Evolutionary conservation across 192 early-diverging fungal genomes (phyloP), one percentile per base, ranked within the genome.

Genomic region (Podila verticillata): DNA sequence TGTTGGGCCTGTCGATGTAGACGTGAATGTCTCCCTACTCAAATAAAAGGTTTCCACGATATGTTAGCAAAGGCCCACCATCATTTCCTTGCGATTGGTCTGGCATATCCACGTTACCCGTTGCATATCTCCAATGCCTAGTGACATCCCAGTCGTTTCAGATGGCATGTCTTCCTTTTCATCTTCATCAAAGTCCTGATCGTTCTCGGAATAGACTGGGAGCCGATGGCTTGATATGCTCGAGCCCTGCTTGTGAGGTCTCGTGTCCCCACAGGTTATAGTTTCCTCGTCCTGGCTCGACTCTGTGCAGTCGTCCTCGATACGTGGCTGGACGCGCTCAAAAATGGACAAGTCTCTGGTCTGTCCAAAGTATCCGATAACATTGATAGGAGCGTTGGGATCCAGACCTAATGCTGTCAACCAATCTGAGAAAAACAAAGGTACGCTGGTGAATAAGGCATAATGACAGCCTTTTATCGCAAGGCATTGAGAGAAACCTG

Each of bases 331-430:
- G 2, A 72, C 57, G 26, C 65, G 68, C 31, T 78, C 64, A 48
- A 72, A 59, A 30, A 79, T 61, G 22, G 64, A 47, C 28, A 79
- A 58, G 61, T 72, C 75, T 28, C 36, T 66, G 17, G n/a, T 48
- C 10, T 72, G 63, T 29, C 75, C 75, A 72, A 79, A 79, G 10
- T 22, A 72, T 34, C 75, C 69, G 9, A 79, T 64, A 6, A 79
- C 65, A 13, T 72, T 26, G 12, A 79, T 24, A 12, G 75, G 75
- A 2, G 13, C 22, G 22, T 67, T 58, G 5, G 63, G 51, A 10
- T 63, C 32, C 6, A 79, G 64, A 22, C 63, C 74, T 22, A 78
- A 26, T 31, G 68, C 56, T 19, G 28, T n/a, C 1, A 70, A 56
- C 74, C 74, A 78, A 28, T 66, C 74, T 78, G 57, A 28, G 13